A percentile compares a stretch with the other conserved stretches of the same genome.
Evolutionary conservation across 78 protist species (phyloP).

Genomic region (Dictyostelium discoideum): DNA sequence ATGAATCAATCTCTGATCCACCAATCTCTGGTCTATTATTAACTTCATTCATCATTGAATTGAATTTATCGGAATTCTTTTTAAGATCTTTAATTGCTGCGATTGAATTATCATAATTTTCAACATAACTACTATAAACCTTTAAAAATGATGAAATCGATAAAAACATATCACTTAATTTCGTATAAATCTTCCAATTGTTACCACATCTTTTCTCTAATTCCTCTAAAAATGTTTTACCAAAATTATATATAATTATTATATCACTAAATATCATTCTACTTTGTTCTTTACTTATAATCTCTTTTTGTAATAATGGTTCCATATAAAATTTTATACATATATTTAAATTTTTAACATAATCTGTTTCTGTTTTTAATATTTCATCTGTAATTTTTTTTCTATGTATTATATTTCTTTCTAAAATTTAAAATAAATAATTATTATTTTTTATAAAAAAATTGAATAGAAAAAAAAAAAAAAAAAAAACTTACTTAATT

Average conservation of each 20-base stretch:
- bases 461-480: background rate
- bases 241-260: conserved; percentile 50
- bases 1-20: conserved; percentile 18
- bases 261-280: conserved; percentile 48
- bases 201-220: background rate
- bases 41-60: background rate
- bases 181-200: conserved; percentile 10
- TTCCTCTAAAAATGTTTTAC: background rate
- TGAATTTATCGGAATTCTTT: conserved; percentile 31
- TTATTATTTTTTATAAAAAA: background rate
- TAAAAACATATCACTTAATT: conserved; percentile 33
- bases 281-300: conserved; percentile 30
- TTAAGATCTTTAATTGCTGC: background rate
- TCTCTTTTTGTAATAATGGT: conserved; percentile 11
- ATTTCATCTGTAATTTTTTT: conserved; percentile 42
- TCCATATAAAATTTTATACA: conserved; percentile 43
- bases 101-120: conserved; percentile 31
- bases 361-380: conserved; percentile 46
- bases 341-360: conserved; percentile 30
- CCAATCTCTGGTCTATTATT: background rate
- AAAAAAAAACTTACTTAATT: background rate
- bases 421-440: background rate
- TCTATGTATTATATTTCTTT: background rate
- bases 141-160: conserved; percentile 45
- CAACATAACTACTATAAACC: conserved; percentile 54